Evolutionary conservation across 148 eudicot species (phyloP).

Genomic region (Vaccinium corymbosum): DNA sequence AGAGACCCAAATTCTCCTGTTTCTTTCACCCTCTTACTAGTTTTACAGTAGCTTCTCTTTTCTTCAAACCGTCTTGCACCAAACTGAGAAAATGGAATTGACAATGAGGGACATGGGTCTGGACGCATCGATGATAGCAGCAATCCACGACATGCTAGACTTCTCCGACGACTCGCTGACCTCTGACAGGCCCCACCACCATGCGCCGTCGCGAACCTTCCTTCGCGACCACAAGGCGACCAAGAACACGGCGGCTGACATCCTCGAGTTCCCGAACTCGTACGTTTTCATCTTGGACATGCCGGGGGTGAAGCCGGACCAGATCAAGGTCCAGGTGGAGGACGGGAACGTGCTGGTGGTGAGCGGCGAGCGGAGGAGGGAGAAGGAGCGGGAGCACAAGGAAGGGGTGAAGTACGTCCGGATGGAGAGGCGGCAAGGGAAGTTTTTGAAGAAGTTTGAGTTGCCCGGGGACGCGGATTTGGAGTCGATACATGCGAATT

Average conservation of each 20-base stretch:
- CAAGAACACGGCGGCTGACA: slow-evolving; percentile 55
- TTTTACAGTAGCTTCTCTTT: background rate
- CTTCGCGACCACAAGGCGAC: slow-evolving; percentile 54
- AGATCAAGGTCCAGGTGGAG: slow-evolving; percentile 60
- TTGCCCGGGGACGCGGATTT: slow-evolving; percentile 64
- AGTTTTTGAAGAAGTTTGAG: slow-evolving; percentile 71
- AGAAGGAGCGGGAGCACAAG: slow-evolving; percentile 43
- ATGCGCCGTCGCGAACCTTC: slow-evolving; percentile 38
- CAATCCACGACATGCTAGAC: slow-evolving; percentile 30
- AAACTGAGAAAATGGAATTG: slow-evolving; percentile 15
- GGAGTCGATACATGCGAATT: slow-evolving; percentile 46
- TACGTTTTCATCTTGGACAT: slow-evolving; percentile 66
- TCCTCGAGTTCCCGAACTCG: slow-evolving; percentile 50
- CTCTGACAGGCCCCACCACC: background rate
- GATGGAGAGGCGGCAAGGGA: slow-evolving; percentile 74
- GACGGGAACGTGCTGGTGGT: slow-evolving; percentile 60
- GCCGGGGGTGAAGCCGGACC: slow-evolving; percentile 60
- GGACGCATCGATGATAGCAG: slow-evolving; percentile 11
- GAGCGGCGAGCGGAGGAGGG: slow-evolving; percentile 57
- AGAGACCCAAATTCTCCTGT: background rate
- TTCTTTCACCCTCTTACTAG: background rate
- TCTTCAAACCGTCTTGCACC: background rate
- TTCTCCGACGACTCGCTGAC: background rate
- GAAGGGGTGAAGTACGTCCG: slow-evolving; percentile 53
- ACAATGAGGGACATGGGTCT: slow-evolving; percentile 22